A percentile compares a stretch with the other conserved stretches of the same genome.
phyloP scores from a whole-genome alignment of 2,329 filamentous ascomycete species.

The Colletotrichum caudatum region DNA sequence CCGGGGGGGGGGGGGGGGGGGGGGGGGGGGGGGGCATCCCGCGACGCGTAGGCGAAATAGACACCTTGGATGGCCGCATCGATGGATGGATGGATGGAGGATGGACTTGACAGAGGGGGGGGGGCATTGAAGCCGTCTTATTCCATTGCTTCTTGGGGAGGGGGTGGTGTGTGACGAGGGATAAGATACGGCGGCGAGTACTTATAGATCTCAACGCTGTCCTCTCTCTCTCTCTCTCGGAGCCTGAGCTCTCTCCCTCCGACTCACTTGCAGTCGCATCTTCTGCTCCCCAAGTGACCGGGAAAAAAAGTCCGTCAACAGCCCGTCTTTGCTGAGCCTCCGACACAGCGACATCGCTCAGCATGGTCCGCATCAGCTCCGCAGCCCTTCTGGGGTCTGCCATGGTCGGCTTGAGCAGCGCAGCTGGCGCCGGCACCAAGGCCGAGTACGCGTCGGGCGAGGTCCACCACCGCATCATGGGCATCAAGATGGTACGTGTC shows the following conservation, averaged over 20 bases:
- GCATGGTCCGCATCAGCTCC: slow-evolving; percentile 43
- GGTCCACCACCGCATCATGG: slow-evolving; percentile 45
- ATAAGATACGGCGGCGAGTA: background rate
- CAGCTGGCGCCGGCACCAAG: slow-evolving; percentile 45
- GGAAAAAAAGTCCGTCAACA: slow-evolving; percentile 7
- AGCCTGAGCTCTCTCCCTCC: background rate
- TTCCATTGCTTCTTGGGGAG: background rate
- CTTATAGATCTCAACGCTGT: slow-evolving; percentile 14
- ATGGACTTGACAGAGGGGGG: no score
- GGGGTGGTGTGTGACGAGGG: background rate
- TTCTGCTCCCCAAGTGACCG: background rate
- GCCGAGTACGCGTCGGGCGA: slow-evolving; percentile 43
- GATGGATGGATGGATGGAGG: no score
- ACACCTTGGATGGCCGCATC: no score
- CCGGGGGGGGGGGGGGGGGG: background rate
- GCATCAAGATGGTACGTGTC: slow-evolving; percentile 44
- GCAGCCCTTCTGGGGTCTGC: slow-evolving; percentile 43
- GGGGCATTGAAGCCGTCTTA: background rate
- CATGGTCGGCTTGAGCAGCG: slow-evolving; percentile 42
- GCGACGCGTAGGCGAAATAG: no score
- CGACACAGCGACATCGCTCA: slow-evolving; percentile 23
- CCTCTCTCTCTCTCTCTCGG: background rate
- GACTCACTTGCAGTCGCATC: background rate
- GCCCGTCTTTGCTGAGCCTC: slow-evolving; percentile 10
- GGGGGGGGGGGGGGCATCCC: background rate